A percentile compares a stretch with the other conserved stretches of the same genome.
Conservation (phyloP, 495 filamentous ascomycete species). For the Thozetella sp. region DNA sequence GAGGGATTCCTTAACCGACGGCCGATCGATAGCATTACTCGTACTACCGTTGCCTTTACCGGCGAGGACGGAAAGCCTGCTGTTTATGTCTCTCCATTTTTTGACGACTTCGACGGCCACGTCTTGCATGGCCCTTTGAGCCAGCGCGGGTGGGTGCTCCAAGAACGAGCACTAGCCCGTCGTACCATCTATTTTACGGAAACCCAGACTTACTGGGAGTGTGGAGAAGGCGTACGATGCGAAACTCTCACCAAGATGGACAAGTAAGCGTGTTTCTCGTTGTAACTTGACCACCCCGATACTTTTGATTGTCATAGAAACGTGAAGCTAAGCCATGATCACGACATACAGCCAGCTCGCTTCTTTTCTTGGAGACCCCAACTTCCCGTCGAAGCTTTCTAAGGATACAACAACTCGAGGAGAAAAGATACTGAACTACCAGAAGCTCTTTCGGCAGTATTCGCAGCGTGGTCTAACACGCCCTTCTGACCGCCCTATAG, state of each 20-base stretch:
- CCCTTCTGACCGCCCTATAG: slow-evolving; percentile 24
- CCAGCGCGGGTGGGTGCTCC: slow-evolving; percentile 40
- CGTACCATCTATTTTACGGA: slow-evolving; percentile 42
- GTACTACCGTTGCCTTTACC: too few species aligned
- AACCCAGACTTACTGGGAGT: slow-evolving; percentile 43
- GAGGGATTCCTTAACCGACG: slow-evolving; percentile 24
- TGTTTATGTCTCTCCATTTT: slow-evolving; percentile 24
- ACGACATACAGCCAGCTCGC: slow-evolving; percentile 23
- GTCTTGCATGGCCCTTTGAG: slow-evolving; percentile 30
- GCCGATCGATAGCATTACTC: not conserved
- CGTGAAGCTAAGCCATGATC: too few species aligned
- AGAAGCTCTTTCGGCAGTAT: slow-evolving; percentile 29
- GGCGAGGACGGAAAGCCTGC: too few species aligned
- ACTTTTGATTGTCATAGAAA: too few species aligned
- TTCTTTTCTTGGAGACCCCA: slow-evolving; percentile 32
- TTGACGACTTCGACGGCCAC: slow-evolving; percentile 33
- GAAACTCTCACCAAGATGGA: slow-evolving; percentile 27
- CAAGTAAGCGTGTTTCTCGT: slow-evolving; percentile 35
- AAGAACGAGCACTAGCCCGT: slow-evolving; percentile 39
- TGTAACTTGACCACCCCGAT: too few species aligned
- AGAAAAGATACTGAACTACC: slow-evolving; percentile 24
- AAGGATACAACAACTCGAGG: slow-evolving; percentile 10
- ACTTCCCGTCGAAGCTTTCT: slow-evolving; percentile 28
- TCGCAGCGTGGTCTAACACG: slow-evolving; percentile 25
- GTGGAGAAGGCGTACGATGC: slow-evolving; percentile 36